Evolutionary conservation across 2,329 filamentous ascomycete genomes (phyloP).

Genomic region (Nemania sp.): DNA sequence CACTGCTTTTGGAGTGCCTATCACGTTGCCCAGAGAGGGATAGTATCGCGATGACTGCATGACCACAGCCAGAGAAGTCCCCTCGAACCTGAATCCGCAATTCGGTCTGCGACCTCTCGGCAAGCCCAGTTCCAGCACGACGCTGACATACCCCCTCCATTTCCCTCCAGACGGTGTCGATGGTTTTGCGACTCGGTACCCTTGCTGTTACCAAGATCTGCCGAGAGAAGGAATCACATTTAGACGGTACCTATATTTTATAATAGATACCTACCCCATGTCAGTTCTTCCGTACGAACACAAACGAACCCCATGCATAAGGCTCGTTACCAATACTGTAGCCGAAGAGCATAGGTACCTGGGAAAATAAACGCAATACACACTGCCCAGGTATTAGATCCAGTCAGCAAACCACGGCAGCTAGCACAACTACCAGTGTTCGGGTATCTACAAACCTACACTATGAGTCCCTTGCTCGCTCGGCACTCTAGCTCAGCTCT

Average conservation of each 20-base stretch:
- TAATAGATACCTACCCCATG: background rate
- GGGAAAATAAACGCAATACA: no score
- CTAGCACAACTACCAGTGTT: background rate
- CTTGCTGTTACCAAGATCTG: background rate
- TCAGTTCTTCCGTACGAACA: no score
- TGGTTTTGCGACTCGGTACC: background rate
- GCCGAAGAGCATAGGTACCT: no score
- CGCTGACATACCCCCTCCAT: constrained; percentile 1
- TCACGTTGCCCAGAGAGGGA: background rate
- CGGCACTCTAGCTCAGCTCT: background rate
- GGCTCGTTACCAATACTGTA: no score
- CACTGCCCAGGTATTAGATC: no score
- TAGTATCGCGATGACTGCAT: constrained; percentile 10
- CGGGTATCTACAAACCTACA: background rate
- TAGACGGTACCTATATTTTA: background rate
- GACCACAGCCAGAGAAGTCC: background rate
- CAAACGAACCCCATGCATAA: no score
- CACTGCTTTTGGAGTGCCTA: background rate
- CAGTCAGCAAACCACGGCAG: background rate
- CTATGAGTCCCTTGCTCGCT: background rate
- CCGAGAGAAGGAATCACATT: background rate
- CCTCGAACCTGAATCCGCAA: background rate
- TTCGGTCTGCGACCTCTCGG: background rate
- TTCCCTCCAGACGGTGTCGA: background rate
- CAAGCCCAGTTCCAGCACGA: background rate